phyloP scores from a whole-genome alignment of 805 yeast genomes.

The Maudiozyma saulgeensis region DNA sequence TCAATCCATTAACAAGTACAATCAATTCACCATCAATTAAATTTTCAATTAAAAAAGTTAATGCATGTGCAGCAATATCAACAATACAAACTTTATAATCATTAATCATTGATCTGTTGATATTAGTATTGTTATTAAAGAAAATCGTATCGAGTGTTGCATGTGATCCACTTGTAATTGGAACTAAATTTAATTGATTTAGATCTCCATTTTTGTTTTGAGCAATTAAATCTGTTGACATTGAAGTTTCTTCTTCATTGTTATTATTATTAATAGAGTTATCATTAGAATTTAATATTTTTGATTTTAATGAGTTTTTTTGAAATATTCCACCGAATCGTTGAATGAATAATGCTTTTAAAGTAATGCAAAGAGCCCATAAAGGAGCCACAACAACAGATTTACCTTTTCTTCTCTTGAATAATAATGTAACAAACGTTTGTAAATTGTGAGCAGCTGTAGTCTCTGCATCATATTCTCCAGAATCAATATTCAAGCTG shows the following conservation, averaged over 20 bases:
- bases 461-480: conserved; percentile 8
- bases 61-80: conserved; percentile 43
- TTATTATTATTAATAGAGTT: conserved; percentile 4
- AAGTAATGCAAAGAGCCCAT: conserved; percentile 45
- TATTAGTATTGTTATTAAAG: too few species aligned
- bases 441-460: conserved; percentile 23
- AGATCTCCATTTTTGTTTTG: conserved; percentile 26
- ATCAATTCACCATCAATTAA: conserved; percentile 35
- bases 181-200: conserved; percentile 21
- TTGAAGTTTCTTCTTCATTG: conserved; percentile 22
- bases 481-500: too few species aligned
- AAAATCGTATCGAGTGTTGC: not conserved
- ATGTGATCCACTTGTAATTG: conserved; percentile 4
- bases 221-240: conserved; percentile 31
- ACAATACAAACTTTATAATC: conserved; percentile 35
- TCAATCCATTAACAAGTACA: conserved; percentile 52
- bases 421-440: conserved; percentile 24
- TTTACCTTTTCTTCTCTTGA: conserved; percentile 20
- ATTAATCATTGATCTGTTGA: conserved; percentile 13
- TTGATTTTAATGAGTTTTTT: too few species aligned
- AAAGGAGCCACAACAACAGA: conserved; percentile 34
- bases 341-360: conserved; percentile 40
- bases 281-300: not conserved
- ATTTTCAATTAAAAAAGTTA: conserved; percentile 42
- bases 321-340: conserved; percentile 17